Evolutionary conservation across 192 early-diverging fungal genomes (phyloP), one percentile per base, ranked within the genome.

Genomic region (Coemansia sp.): DNA sequence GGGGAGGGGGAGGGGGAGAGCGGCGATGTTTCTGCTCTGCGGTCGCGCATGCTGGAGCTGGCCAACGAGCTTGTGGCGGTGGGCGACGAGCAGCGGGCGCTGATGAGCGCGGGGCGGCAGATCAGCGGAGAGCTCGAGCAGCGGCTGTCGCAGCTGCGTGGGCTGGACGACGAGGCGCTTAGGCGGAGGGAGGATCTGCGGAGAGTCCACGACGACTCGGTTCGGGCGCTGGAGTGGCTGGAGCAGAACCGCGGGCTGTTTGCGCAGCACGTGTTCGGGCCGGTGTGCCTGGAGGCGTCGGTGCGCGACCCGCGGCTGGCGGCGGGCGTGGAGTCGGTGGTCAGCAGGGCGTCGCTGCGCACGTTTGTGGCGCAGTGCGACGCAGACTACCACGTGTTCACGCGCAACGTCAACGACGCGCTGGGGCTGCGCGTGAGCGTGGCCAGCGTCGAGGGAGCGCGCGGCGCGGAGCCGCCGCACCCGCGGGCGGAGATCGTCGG

Each of bases 321-420:
- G 1, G 56, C 66, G 24, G 78, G 86, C n/a, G 56, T 98, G 11
- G 95, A 98, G 55, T 60, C 74, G 2, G 54, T 80, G 27, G 65
- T 83, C 36, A 41, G 38, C 12, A 55, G 11, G 42, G 63, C 58
- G 58, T 79, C 63, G 55, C 87, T 62, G 79, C 82, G 93, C 83
- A 89, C 81, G 6, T 94, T 94, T 73, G 86, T 95, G 0, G 86
- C 86, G 29, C 88, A 93, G 66, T 78, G 85, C 21, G 68, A 87
- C 52, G 83, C 82, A 27, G 95, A 98, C 68, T 98, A 98, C 72
- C 54, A 83, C 4, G 55, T 57, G 8, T 79, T 98, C 27, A 87
- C 87, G 6, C 60, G 74, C 10, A 82, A 89, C 56, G 55, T 88
- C 14, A 80, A 87, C 53, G 91, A 95, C 63, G 65, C 66, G 3